phyloP scores from a whole-genome alignment of 805 yeast genomes.

The Candida germanica region DNA sequence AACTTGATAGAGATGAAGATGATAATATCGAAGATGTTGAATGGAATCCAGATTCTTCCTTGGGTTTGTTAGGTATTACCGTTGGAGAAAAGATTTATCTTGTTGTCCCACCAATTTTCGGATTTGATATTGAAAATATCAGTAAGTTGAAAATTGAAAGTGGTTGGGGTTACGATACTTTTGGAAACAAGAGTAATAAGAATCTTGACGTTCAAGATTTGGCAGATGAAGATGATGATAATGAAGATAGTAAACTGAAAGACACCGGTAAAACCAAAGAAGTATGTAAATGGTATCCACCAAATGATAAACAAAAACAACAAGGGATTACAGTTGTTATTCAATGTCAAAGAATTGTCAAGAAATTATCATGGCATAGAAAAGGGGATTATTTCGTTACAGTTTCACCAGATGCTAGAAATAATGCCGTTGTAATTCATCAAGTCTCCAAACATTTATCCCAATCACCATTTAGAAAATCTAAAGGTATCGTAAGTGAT shows the following conservation, averaged over 20 bases:
- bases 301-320: constrained; percentile 54
- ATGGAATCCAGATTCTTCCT: constrained; percentile 80
- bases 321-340: constrained; percentile 74
- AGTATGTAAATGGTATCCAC: constrained; percentile 81
- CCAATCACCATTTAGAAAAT: constrained; percentile 91
- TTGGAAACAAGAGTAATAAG: constrained; percentile 47
- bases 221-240: constrained; percentile 36
- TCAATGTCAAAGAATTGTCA: constrained; percentile 63
- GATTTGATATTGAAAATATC: constrained; percentile 77
- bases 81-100: constrained; percentile 79
- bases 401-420: constrained; percentile 90
- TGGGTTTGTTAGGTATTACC: constrained; percentile 80
- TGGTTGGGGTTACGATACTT: constrained; percentile 85
- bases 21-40: constrained; percentile 78
- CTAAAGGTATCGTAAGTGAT: constrained; percentile 92
- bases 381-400: constrained; percentile 96
- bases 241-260: constrained; percentile 24
- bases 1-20: constrained; percentile 40
- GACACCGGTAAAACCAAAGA: constrained; percentile 29
- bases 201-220: constrained; percentile 37
- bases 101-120: constrained; percentile 87
- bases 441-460: constrained; percentile 92
- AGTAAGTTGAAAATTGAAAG: constrained; percentile 77
- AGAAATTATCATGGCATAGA: constrained; percentile 91
- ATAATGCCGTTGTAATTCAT: constrained; percentile 87